Evolutionary conservation across 768 basidiomycete species (phyloP).

Genomic region (Termitomyces sp.): DNA sequence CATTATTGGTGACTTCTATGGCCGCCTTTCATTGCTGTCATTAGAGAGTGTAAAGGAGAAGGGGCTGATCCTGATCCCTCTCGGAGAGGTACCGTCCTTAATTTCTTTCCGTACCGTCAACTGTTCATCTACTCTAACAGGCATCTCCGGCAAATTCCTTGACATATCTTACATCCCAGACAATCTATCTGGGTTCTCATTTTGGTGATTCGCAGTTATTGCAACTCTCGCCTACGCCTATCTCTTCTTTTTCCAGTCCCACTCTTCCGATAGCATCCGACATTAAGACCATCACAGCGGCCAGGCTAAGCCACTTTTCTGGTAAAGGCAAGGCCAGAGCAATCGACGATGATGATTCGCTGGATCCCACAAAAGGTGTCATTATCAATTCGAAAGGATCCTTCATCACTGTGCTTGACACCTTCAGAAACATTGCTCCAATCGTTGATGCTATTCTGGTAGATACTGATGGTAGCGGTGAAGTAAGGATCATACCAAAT

Average conservation of each 20-base stretch:
- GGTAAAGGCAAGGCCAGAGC: conserved; percentile 34
- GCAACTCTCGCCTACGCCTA: conserved; percentile 44
- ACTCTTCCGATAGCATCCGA: conserved; percentile 49
- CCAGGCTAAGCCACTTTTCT: conserved; percentile 23
- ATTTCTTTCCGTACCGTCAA: not conserved
- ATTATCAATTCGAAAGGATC: conserved; percentile 49
- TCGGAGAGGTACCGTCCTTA: conserved; percentile 59
- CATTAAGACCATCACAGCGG: conserved; percentile 34
- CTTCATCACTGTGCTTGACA: conserved; percentile 56
- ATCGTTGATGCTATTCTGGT: conserved; percentile 77
- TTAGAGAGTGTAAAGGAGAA: conserved; percentile 36
- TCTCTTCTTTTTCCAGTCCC: conserved; percentile 30
- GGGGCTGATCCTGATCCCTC: conserved; percentile 49
- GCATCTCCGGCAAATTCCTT: conserved; percentile 66
- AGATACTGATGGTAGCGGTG: conserved; percentile 65
- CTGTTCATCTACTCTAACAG: conserved; percentile 27
- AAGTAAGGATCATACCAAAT: conserved; percentile 36
- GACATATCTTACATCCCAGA: conserved; percentile 65
- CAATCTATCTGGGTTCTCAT: conserved; percentile 77
- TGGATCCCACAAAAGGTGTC: conserved; percentile 28
- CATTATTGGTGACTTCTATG: conserved; percentile 66
- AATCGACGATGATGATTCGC: conserved; percentile 26
- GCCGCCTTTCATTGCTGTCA: conserved; percentile 63
- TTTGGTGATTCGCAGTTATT: conserved; percentile 77
- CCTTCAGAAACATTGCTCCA: conserved; percentile 75